phyloP scores from a whole-genome alignment of 805 yeast genomes.

The Ogataea allantospora region DNA sequence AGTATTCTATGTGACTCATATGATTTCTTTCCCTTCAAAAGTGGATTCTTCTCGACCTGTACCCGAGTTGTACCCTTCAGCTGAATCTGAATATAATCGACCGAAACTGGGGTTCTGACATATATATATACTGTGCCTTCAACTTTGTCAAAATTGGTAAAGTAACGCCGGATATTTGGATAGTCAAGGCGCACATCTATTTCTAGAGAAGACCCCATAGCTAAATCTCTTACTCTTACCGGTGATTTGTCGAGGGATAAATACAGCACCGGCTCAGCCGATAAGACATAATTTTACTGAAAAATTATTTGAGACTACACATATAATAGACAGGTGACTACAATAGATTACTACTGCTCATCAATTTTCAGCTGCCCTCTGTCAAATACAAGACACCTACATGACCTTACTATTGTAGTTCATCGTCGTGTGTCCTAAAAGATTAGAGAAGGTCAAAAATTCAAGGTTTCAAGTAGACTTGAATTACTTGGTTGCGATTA shows the following conservation, averaged over 20 bases:
- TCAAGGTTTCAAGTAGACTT: background rate
- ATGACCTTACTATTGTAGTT: too few species aligned
- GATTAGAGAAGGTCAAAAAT: background rate
- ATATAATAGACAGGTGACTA: too few species aligned
- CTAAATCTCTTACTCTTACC: background rate
- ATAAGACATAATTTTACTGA: background rate
- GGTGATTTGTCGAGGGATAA: too few species aligned
- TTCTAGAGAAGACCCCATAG: conserved; percentile 16
- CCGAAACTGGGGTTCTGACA: conserved; percentile 40
- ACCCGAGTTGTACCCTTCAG: conserved; percentile 48
- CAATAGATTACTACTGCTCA: too few species aligned
- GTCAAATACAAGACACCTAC: too few species aligned
- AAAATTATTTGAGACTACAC: background rate
- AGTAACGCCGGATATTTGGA: conserved; percentile 37
- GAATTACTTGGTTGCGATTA: too few species aligned
- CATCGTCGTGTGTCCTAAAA: too few species aligned
- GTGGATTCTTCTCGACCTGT: conserved; percentile 28
- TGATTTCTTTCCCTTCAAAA: background rate
- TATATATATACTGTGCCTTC: conserved; percentile 40
- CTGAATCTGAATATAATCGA: conserved; percentile 50
- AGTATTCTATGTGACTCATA: background rate
- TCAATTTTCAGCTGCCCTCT: too few species aligned
- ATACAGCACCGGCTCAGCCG: background rate
- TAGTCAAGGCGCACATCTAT: conserved; percentile 23
- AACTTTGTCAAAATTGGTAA: conserved; percentile 46